Percentiles rank a stretch among this genome's conserved stretches.
These are phyloP conservation scores for thale cress (Arabidopsis thaliana) DNA, from an alignment of 345 rosid genomes.

Conservation along the genomic window DNA sequence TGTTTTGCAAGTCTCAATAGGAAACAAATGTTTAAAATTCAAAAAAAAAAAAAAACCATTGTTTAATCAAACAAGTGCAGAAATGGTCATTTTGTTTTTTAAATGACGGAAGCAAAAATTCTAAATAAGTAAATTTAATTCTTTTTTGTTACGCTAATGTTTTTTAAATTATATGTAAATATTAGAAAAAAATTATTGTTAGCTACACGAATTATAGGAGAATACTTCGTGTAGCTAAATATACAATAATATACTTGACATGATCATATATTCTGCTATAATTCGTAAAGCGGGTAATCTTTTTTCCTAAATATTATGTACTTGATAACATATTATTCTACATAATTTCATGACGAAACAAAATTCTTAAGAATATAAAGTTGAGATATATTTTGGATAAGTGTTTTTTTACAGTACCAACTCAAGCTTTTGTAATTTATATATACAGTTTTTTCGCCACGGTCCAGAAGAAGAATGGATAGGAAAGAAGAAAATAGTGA, in stretches of 20 bases:
- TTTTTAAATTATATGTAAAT: too few species aligned
- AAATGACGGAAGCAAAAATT: not conserved
- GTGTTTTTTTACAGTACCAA: not conserved
- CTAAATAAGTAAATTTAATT: not conserved
- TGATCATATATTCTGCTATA: too few species aligned
- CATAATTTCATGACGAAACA: not conserved
- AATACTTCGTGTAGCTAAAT: too few species aligned
- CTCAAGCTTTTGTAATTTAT: slow-evolving; percentile 7
- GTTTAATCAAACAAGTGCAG: not conserved
- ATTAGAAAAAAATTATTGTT: too few species aligned
- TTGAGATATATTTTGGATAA: not conserved
- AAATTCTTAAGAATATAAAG: not conserved
- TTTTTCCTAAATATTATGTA: not conserved
- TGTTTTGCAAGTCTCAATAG: not conserved
- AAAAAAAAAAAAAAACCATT: too few species aligned
- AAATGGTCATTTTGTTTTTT: not conserved
- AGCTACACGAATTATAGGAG: too few species aligned
- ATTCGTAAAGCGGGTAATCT: too few species aligned
- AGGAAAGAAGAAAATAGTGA: slow-evolving; percentile 17
- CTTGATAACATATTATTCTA: not conserved
- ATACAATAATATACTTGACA: too few species aligned
- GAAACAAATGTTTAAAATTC: not conserved
- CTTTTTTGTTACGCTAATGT: not conserved
- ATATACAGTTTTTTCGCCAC: slow-evolving; percentile 19
- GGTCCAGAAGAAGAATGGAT: slow-evolving; percentile 37